Conservation (phyloP, 768 basidiomycete species). For the Leccinum uliginosum region DNA sequence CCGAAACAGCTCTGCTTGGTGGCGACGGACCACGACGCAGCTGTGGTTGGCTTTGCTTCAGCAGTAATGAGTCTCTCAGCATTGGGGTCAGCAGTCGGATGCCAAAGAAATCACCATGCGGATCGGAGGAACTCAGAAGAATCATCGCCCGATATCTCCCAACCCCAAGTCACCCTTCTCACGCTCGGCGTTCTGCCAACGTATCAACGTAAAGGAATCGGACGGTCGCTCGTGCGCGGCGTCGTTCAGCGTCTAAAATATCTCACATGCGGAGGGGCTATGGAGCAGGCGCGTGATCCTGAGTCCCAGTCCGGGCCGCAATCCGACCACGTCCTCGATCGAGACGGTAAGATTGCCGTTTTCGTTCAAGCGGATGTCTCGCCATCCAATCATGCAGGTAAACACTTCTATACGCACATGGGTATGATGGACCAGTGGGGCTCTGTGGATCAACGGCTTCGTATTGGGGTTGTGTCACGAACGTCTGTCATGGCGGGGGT, state of each 20-base stretch:
- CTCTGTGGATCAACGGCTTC: conserved; percentile 5
- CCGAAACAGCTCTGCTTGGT: conserved; percentile 28
- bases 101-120: neutral
- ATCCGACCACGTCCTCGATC: neutral
- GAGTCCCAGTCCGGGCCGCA: neutral
- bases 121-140: conserved; percentile 1
- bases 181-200: conserved; percentile 27
- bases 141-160: conserved; percentile 8
- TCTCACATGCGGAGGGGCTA: neutral
- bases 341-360: conserved; percentile 8
- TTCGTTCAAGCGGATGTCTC: conserved; percentile 29
- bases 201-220: conserved; percentile 28
- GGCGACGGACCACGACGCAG: conserved; percentile 15
- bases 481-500: conserved; percentile 26
- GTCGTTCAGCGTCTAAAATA: conserved; percentile 26
- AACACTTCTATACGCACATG: conserved; percentile 25
- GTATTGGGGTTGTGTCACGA: conserved; percentile 16
- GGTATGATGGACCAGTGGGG: conserved; percentile 26
- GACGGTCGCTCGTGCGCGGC: conserved; percentile 26
- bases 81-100: neutral
- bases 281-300: neutral
- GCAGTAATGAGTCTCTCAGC: conserved; percentile 14
- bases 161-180: conserved; percentile 22
- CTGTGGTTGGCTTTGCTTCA: conserved; percentile 28
- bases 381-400: conserved; percentile 21